Evolutionary conservation across 257 asterid species (phyloP).

Genomic region (Eustoma russellianum): DNA sequence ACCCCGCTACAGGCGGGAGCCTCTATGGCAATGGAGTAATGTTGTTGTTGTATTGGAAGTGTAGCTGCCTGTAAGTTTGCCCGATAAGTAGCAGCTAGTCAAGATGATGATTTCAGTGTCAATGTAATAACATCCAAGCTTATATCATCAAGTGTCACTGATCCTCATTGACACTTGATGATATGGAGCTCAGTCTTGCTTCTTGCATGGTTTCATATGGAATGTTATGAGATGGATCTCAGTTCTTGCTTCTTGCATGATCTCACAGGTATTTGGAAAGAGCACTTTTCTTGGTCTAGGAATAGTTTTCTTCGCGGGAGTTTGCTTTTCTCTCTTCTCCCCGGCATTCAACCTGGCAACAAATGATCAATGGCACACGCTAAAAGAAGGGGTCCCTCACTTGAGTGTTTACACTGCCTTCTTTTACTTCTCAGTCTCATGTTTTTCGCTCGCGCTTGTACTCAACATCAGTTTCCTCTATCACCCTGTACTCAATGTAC

Average conservation of each 20-base stretch:
- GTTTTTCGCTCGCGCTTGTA: slow-evolving; percentile 59
- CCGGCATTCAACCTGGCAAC: slow-evolving; percentile 94
- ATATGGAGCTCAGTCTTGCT: too few species aligned
- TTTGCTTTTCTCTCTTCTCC: slow-evolving; percentile 76
- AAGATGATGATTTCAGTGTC: too few species aligned
- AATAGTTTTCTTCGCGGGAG: slow-evolving; percentile 81
- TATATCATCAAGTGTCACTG: too few species aligned
- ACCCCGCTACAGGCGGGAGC: too few species aligned
- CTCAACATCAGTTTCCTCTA: slow-evolving; percentile 65
- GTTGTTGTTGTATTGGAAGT: too few species aligned
- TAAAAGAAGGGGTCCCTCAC: slow-evolving; percentile 59
- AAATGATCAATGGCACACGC: slow-evolving; percentile 78
- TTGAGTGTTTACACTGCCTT: slow-evolving; percentile 77
- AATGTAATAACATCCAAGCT: too few species aligned
- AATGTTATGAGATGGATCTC: too few species aligned
- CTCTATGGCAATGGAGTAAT: too few species aligned
- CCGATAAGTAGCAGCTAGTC: too few species aligned
- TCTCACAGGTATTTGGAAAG: slow-evolving; percentile 75
- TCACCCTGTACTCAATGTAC: slow-evolving; percentile 54
- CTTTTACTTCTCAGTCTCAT: slow-evolving; percentile 81
- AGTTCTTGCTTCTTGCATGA: background rate
- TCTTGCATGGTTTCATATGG: background rate
- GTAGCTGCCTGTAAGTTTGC: too few species aligned
- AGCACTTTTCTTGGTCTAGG: slow-evolving; percentile 62
- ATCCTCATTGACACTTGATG: too few species aligned